A percentile compares a stretch with the other conserved stretches of the same genome.
phyloP scores from a whole-genome alignment of 345 rosid species.

The Streptanthus diversifolius region DNA sequence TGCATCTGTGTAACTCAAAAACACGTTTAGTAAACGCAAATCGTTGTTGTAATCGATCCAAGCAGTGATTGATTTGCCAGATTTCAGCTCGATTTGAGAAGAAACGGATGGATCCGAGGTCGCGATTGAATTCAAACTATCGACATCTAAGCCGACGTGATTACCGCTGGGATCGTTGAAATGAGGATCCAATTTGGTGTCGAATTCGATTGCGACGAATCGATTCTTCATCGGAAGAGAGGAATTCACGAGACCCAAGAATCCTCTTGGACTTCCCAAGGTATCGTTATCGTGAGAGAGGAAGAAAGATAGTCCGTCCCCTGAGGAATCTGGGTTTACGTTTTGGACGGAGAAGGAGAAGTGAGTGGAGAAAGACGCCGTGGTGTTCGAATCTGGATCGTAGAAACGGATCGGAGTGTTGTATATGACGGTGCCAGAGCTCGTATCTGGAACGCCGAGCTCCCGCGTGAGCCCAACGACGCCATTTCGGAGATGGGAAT shows the following conservation, averaged over 20 bases:
- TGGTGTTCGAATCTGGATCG: slow-evolving; percentile 64
- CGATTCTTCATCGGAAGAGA: slow-evolving; percentile 63
- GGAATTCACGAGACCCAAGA: slow-evolving; percentile 78
- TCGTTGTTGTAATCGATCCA: slow-evolving; percentile 95
- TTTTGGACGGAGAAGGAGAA: slow-evolving; percentile 72
- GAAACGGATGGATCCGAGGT: slow-evolving; percentile 46
- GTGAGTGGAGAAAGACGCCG: slow-evolving; percentile 75
- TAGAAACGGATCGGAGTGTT: slow-evolving; percentile 58
- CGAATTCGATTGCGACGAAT: slow-evolving; percentile 87
- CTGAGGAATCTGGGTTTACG: slow-evolving; percentile 59
- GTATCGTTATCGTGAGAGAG: slow-evolving; percentile 68
- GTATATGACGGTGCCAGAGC: slow-evolving; percentile 79
- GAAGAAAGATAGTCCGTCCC: slow-evolving; percentile 86
- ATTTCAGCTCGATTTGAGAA: slow-evolving; percentile 62
- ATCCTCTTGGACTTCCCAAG: slow-evolving; percentile 75
- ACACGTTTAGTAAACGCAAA: slow-evolving; percentile 50
- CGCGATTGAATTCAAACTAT: slow-evolving; percentile 62
- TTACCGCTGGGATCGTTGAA: slow-evolving; percentile 69
- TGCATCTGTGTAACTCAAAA: slow-evolving; percentile 52
- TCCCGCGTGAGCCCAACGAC: slow-evolving; percentile 81
- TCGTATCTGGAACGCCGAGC: slow-evolving; percentile 73
- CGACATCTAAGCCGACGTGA: slow-evolving; percentile 75
- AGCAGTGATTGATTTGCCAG: slow-evolving; percentile 61
- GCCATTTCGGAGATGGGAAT: slow-evolving; percentile 76
- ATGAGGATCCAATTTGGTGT: slow-evolving; percentile 57